Base-by-base conservation (phyloP, 495 filamentous ascomycete species). In the Neurospora tetraspora region DNA sequence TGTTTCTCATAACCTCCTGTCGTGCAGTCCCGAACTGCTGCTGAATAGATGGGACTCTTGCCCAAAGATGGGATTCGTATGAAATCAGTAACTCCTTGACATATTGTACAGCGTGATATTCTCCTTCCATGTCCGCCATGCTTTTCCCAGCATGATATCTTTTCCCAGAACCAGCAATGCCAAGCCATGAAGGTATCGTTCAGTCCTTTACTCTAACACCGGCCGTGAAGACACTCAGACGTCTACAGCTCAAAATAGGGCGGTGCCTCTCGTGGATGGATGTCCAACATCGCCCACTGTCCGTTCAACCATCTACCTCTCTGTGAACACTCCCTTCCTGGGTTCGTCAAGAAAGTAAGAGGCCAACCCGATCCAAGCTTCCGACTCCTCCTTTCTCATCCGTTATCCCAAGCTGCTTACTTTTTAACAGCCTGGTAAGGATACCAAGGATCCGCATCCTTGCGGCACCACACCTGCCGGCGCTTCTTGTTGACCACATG, bases 381-480 rank as follows among this genome's bases (percentile, higher is more conserved):
- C 11, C 12, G 38, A 23, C n/a, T 16, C 11, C 31, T 31, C 69
- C 39, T 71, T 31, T 3, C 47, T 12, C 23, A 34, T 34, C 40
- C 36, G 5, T 36, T 38, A 37, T 42, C 14, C 11, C 11, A 59
- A 36, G 39, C 39, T n/a, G 42, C 53, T 61, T 34, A 70, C 31
- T 73, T 71, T 69, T 77, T 75, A 36, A 68, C 72, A 12, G 42
- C 18, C 71, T 78, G 74, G 81, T 88, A 97, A 12, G 94, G 94
- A 80, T 94, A 97, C 75, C 81, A 79, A 34, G 94, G 85, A 70
- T 87, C 85, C 82, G 93, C 92, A 80, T 93, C 94, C 88, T 97
- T 98, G 76, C 92, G 88, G 74, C 91, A 78, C 89, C 91, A 95
- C 73, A 97, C 88, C 86, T 95, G 94, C 80, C 88, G 88, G 87